Base-by-base conservation (phyloP, 2,329 filamentous ascomycete genomes). In the Sphaerostilbella broomeana region DNA sequence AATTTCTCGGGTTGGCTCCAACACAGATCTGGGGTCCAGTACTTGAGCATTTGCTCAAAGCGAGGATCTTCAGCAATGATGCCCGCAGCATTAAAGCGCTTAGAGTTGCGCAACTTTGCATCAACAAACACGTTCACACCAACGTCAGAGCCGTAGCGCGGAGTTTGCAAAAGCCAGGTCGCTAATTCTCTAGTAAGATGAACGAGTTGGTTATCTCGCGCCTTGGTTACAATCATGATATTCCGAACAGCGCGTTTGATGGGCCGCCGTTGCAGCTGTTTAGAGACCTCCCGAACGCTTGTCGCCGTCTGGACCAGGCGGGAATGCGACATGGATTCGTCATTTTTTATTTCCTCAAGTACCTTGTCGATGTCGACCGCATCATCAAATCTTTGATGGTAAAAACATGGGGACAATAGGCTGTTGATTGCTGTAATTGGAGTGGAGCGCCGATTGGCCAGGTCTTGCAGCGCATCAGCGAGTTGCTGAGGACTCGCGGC, bases 81-180 rank as follows among this genome's bases (percentile, higher is more conserved):
- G 20, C 79, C 77, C 4, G 78, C 65, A 2, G 85, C 79, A 53
- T 89, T 80, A 59, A 98, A 98, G 36, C 92, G 84, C 60, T 86
- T 89, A 5, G 88, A 94, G 53, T 80, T 80, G 53, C 81, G 81
- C 45, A 98, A 72, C 67, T 98, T 97, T 49, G 88, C 85, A 62
- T 98, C 92, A n/a, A 98, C 92, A 57, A 94, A 97, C 48, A 98
- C 92, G 53, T 90, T 95, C 38, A 98, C 84, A 11, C 92, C 92
- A n/a, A 92, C 60, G 46, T 92, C 81, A 38, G 79, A 87, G 29
- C 87, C 87, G 59, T 98, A 95, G 33, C 92, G 79, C 10, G 92
- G 88, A 3, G 88, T 95, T 45, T 75, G 77, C 44, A 98, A 75
- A 22, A 98, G 72, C 87, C 90, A 98, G 51, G 81, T 77, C 9